These are phyloP conservation scores for Aspergillus baeticus DNA, from an alignment of 495 filamentous ascomycete genomes.

Conservation along the genomic window DNA sequence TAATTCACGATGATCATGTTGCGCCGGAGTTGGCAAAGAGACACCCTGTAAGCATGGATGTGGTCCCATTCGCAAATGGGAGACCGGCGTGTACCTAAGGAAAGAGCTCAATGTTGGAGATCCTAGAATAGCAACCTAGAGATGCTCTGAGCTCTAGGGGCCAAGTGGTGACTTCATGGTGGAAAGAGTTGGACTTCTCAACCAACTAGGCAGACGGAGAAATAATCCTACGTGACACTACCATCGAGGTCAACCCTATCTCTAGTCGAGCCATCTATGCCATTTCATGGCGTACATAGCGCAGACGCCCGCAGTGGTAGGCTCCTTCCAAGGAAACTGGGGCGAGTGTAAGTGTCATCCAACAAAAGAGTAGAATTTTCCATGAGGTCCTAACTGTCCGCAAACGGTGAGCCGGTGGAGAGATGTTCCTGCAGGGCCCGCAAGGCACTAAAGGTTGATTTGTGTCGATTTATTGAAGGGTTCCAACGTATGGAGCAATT, in stretches of 20 bases:
- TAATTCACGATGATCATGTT: not conserved
- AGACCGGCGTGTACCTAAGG: not conserved
- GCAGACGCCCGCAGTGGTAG: not conserved
- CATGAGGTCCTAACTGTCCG: not conserved
- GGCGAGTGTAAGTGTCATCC: conserved; percentile 19
- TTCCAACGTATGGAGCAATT: not conserved
- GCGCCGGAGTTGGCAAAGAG: not conserved
- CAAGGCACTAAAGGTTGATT: not conserved
- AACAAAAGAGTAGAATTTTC: not conserved
- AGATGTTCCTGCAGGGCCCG: conserved; percentile 15
- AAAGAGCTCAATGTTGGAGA: not conserved
- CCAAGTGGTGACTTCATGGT: not conserved
- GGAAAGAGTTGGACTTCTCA: not conserved
- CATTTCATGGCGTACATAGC: not conserved
- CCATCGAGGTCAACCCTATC: not conserved
- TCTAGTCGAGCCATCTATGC: not conserved
- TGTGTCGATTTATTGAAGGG: not conserved
- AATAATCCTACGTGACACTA: not conserved
- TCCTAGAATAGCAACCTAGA: not conserved
- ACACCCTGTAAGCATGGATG: not conserved
- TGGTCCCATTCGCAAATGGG: no score
- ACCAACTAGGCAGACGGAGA: not conserved
- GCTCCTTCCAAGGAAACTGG: not conserved
- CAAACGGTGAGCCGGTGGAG: conserved; percentile 7
- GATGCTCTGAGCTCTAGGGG: not conserved